phyloP scores from a whole-genome alignment of 257 asterid genomes.

The Eucommia ulmoides region DNA sequence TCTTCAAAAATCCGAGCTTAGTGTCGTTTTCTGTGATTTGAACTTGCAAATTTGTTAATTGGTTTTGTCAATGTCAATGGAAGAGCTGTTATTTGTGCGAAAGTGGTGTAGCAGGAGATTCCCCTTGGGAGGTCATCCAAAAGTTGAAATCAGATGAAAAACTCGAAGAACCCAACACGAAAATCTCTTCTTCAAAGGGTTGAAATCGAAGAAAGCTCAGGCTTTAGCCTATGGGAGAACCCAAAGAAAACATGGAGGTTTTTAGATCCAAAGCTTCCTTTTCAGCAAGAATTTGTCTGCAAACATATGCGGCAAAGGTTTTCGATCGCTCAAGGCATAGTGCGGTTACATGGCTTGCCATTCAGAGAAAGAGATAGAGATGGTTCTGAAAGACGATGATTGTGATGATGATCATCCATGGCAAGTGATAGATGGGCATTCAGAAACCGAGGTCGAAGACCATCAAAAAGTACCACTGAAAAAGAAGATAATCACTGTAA shows the following conservation, averaged over 20 bases:
- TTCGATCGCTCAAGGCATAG: not conserved
- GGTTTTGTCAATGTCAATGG: too few relatives aligned
- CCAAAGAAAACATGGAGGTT: not conserved
- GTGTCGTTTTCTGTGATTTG: too few relatives aligned
- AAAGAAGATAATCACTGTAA: not conserved
- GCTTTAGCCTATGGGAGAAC: constrained; percentile 10
- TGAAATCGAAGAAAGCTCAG: constrained; percentile 30
- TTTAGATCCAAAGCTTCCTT: not conserved
- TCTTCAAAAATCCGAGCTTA: too few relatives aligned
- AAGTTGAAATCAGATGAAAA: too few relatives aligned
- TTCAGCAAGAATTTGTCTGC: not conserved
- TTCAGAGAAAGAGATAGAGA: not conserved
- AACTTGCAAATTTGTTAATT: too few relatives aligned
- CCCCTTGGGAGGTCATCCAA: too few relatives aligned
- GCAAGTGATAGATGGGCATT: not conserved
- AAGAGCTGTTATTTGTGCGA: too few relatives aligned
- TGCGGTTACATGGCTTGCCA: constrained; percentile 2
- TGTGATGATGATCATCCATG: not conserved
- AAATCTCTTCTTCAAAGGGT: too few relatives aligned
- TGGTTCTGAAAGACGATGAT: too few relatives aligned
- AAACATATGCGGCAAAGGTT: constrained; percentile 2
- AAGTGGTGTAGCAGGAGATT: too few relatives aligned
- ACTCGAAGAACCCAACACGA: too few relatives aligned
- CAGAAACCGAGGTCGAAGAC: not conserved
- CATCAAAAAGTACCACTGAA: not conserved